Conservation (phyloP, 192 early-diverging fungal species). For the Backusella luteola region DNA sequence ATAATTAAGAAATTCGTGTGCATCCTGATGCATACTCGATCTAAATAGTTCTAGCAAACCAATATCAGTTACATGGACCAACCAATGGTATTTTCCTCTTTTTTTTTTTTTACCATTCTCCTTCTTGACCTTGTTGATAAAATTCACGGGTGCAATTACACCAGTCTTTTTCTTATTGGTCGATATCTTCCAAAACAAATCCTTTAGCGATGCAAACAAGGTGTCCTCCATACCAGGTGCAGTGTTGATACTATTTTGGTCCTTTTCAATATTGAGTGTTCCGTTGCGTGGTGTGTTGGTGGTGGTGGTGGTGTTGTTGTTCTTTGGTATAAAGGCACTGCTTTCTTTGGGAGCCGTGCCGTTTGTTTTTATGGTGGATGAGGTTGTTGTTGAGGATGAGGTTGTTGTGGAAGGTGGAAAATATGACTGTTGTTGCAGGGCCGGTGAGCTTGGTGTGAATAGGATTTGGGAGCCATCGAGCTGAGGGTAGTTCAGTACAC, state of each 20-base stretch:
- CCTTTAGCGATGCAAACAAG: constrained; percentile 81
- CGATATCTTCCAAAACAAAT: constrained; percentile 82
- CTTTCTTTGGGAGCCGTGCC: background rate
- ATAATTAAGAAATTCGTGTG: constrained; percentile 97
- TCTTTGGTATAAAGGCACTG: background rate
- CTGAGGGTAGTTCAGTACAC: constrained; percentile 76
- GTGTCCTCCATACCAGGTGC: constrained; percentile 68
- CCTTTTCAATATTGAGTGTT: constrained; percentile 5
- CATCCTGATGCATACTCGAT: constrained; percentile 95
- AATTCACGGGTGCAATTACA: constrained; percentile 77
- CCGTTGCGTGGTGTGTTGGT: background rate
- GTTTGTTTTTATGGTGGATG: constrained; percentile 11
- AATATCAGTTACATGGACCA: background rate
- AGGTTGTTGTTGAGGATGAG: background rate
- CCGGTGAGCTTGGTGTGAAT: constrained; percentile 32
- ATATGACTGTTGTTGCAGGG: constrained; percentile 10
- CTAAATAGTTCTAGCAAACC: constrained; percentile 79
- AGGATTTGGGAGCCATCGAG: constrained; percentile 20
- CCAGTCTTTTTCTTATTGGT: constrained; percentile 83
- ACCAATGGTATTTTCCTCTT: no score
- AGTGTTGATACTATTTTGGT: constrained; percentile 7
- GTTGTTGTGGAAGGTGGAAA: constrained; percentile 6
- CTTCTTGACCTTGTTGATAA: constrained; percentile 88
- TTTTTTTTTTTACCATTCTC: constrained; percentile 71
- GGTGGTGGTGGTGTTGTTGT: no score